Evolutionary conservation across 2,329 filamentous ascomycete genomes (phyloP), one percentile per base, ranked within the genome.

Genomic region (Hymenoscyphus repandus): DNA sequence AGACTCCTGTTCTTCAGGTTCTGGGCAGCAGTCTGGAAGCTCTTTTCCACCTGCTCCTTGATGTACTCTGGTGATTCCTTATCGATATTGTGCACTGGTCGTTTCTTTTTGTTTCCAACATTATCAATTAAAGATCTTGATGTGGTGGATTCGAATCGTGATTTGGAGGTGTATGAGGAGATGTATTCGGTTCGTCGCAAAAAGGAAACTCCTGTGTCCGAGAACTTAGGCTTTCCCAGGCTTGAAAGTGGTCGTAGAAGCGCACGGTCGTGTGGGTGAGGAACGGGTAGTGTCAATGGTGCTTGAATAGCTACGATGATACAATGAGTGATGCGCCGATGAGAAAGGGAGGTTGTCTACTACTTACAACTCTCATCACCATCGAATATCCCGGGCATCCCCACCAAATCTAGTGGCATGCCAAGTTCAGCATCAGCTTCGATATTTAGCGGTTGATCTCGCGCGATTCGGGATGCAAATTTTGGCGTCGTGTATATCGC

Each of bases 371-470:
- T 86, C 74, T 97, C 92, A 68, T 97, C 90, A 52, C 91, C 92
- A 64, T 97, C 85, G 65, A 97, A 96, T 51, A 97, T 85, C 30
- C 91, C 90, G 6, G 92, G 92, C 73, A 97, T 89, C 64, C 93
- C 93, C 51, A 97, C 87, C 60, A 99, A 73, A 68, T 97, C 92
- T 66, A 99, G 83, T 53, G 91, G 90, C 93, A 99, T 97, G 51
- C 93, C 93, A 61, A 97, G 80, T 74, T 99, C 93, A 7, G 91
- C 93, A 79, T 99, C 93, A 30, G 90, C 90, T 71, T 99, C 93
- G 55, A 99, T 93, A 66, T 96, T 97, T 44, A 96, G 76, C 47
- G 92, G 88, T 73, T 97, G 93, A 65, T 96, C 90, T 64, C 92
- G 79, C 15, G 88, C 90, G 60, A 99, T 75, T 57, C 90, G 84